phyloP scores from a whole-genome alignment of 164 flowering plant species.

The Vitis vinifera region ASM3070453v1 NC_081816.1:22824001-22824500 shows the following conservation, averaged over 20 bases:
- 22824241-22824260: neutral
- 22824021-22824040: too few relatives aligned
- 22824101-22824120: neutral
- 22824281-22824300: too few relatives aligned
- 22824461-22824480: slow-evolving; percentile 85
- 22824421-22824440: slow-evolving; percentile 87
- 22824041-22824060: too few relatives aligned
- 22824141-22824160: neutral
- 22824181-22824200: neutral
- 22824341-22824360: neutral
- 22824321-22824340: neutral
- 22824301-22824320: too few relatives aligned
- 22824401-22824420: slow-evolving; percentile 26
- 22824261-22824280: too few relatives aligned
- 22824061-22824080: neutral
- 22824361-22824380: neutral
- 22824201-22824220: neutral
- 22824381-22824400: neutral
- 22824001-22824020: too few relatives aligned
- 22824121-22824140: neutral
- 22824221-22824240: neutral
- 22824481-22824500: slow-evolving; percentile 93
- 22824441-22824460: slow-evolving; percentile 97
- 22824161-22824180: neutral
- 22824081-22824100: neutral